Conservation (phyloP, 768 basidiomycete species). For the Kondoa malvinella region DNA sequence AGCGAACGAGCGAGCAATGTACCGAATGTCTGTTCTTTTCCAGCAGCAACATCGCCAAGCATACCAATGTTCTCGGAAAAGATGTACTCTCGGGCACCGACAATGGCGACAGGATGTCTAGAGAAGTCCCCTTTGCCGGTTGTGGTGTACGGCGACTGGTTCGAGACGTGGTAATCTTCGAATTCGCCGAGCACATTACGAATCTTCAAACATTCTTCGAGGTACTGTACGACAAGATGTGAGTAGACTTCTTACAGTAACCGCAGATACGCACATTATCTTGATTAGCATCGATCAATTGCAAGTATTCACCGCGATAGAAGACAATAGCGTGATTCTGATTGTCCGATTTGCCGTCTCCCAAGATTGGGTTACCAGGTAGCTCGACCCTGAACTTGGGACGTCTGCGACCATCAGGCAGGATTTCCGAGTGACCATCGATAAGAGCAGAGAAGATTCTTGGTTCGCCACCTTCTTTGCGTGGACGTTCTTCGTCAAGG, state of each 20-base stretch:
- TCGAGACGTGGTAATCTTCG: constrained; percentile 72
- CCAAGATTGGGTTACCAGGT: constrained; percentile 95
- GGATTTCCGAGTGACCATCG: constrained; percentile 93
- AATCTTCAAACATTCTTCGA: constrained; percentile 98
- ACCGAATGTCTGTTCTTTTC: constrained; percentile 99
- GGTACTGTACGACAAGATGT: constrained; percentile 37
- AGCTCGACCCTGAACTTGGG: constrained; percentile 98
- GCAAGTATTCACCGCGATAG: constrained; percentile 96
- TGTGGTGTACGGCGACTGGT: constrained; percentile 60
- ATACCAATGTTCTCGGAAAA: constrained; percentile 99
- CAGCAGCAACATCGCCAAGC: constrained; percentile 90
- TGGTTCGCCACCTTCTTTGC: constrained; percentile 87
- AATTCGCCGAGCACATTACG: constrained; percentile 95
- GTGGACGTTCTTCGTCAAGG: constrained; percentile 82
- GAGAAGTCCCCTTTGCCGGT: constrained; percentile 67
- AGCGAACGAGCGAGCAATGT: constrained; percentile 87
- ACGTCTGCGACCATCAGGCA: constrained; percentile 66
- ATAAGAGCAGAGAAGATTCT: constrained; percentile 90
- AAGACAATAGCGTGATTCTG: constrained; percentile 99
- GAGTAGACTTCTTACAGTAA: neutral
- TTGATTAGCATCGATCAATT: constrained; percentile 98
- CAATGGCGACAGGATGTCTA: constrained; percentile 78
- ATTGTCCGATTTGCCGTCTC: constrained; percentile 98
- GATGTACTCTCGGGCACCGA: constrained; percentile 97
- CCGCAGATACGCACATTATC: constrained; percentile 46